These are phyloP conservation scores for Onygena corvina DNA, from an alignment of 2,329 filamentous ascomycete genomes.

Conservation along the genomic window DNA sequence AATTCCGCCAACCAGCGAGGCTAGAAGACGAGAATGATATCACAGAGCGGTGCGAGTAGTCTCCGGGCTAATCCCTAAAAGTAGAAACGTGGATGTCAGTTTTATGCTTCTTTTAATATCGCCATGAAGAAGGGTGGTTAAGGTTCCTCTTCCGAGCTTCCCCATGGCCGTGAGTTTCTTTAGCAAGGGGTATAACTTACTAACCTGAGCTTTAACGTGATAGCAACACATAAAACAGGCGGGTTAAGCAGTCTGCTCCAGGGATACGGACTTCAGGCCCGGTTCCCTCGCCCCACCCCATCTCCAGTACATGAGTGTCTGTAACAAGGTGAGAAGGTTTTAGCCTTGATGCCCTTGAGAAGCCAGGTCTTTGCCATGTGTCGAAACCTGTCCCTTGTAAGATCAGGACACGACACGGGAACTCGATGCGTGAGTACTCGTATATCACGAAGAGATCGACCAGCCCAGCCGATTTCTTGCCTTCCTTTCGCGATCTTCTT, in stretches of 20 bases:
- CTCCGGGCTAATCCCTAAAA: slow-evolving; percentile 3
- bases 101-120: slow-evolving; percentile 5
- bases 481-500: slow-evolving; percentile 5
- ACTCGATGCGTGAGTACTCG: not conserved
- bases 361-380: not conserved
- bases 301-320: too few species aligned
- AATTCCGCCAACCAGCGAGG: not conserved
- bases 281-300: not conserved
- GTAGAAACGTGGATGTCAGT: not conserved
- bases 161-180: slow-evolving; percentile 1
- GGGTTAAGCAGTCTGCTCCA: not conserved
- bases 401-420: not conserved
- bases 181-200: too few species aligned
- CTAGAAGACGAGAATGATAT: not conserved
- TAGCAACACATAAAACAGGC: not conserved
- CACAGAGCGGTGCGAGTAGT: not conserved
- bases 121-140: slow-evolving; percentile 3
- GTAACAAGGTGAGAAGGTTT: not conserved
- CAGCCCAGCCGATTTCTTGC: not conserved
- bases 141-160: slow-evolving; percentile 4
- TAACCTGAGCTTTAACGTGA: too few species aligned
- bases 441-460: slow-evolving; percentile 4
- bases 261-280: not conserved
- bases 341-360: not conserved
- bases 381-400: slow-evolving; percentile 5